Evolutionary conservation across 352 stramenopile species (phyloP).

Genomic region (Phytophthora sp.): DNA sequence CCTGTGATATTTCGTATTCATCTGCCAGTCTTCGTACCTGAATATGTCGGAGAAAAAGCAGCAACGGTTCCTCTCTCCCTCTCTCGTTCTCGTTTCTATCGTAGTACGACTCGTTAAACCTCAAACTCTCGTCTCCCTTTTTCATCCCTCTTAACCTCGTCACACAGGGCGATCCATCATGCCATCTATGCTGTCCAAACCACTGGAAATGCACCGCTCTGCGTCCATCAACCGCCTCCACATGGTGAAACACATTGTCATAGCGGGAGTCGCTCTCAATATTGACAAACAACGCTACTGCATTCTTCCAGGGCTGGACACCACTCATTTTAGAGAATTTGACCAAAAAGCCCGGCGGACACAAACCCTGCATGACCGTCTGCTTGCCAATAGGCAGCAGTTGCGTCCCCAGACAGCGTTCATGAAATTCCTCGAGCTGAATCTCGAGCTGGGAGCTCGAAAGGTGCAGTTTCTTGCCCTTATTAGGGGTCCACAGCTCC

Average conservation of each 20-base stretch:
- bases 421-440: slow-evolving; percentile 51
- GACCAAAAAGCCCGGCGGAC: slow-evolving; percentile 29
- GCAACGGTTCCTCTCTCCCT: slow-evolving; percentile 34
- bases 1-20: neutral
- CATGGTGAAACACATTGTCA: slow-evolving; percentile 56
- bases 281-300: slow-evolving; percentile 64
- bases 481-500: neutral
- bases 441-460: slow-evolving; percentile 44
- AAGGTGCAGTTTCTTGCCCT: slow-evolving; percentile 14
- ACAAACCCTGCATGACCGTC: slow-evolving; percentile 57
- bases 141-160: slow-evolving; percentile 35
- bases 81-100: slow-evolving; percentile 1
- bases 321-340: slow-evolving; percentile 58
- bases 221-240: slow-evolving; percentile 8
- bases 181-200: slow-evolving; percentile 50
- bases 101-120: slow-evolving; percentile 40
- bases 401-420: slow-evolving; percentile 54
- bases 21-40: slow-evolving; percentile 25
- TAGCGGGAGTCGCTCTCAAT: slow-evolving; percentile 41
- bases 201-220: slow-evolving; percentile 59
- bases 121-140: slow-evolving; percentile 38
- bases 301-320: slow-evolving; percentile 62
- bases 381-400: slow-evolving; percentile 58
- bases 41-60: slow-evolving; percentile 62
- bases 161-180: slow-evolving; percentile 39